Percentiles rank a stretch among this genome's conserved stretches.
Conservation (phyloP, 768 basidiomycete genomes). For the Rhizopogon vulgaris region DNA sequence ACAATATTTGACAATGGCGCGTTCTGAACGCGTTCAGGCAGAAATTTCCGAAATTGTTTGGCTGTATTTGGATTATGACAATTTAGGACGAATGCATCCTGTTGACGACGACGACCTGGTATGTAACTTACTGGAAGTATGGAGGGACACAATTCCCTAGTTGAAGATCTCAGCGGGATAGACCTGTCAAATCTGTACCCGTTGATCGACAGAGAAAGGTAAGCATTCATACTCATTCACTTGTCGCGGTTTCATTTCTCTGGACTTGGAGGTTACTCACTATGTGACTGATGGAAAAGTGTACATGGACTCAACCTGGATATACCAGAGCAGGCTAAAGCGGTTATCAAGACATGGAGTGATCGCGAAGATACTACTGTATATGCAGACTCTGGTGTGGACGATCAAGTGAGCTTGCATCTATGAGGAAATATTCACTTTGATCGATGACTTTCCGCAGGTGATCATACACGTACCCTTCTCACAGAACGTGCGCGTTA, state of each 20-base stretch:
- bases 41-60: constrained; percentile 11
- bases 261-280: neutral
- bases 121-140: neutral
- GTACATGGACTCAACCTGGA: constrained; percentile 77
- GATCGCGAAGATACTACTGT: constrained; percentile 60
- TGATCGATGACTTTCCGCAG: constrained; percentile 29
- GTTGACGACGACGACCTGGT: no score
- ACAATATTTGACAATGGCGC: neutral
- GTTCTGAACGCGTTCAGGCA: neutral
- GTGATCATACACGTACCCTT: constrained; percentile 81
- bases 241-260: neutral
- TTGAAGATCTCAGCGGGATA: constrained; percentile 38
- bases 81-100: constrained; percentile 8
- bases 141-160: constrained; percentile 30
- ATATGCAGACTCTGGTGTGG: constrained; percentile 58
- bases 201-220: constrained; percentile 66
- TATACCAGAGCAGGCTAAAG: constrained; percentile 75
- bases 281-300: constrained; percentile 28
- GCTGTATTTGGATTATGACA: constrained; percentile 14
- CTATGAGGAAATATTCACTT: neutral
- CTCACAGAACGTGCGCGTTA: constrained; percentile 67
- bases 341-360: constrained; percentile 77
- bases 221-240: constrained; percentile 19
- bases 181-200: constrained; percentile 51
- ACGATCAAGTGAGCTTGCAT: constrained; percentile 61